Conservation (phyloP, 2,329 filamentous ascomycete species). For the Helotiales sp. region DNA sequence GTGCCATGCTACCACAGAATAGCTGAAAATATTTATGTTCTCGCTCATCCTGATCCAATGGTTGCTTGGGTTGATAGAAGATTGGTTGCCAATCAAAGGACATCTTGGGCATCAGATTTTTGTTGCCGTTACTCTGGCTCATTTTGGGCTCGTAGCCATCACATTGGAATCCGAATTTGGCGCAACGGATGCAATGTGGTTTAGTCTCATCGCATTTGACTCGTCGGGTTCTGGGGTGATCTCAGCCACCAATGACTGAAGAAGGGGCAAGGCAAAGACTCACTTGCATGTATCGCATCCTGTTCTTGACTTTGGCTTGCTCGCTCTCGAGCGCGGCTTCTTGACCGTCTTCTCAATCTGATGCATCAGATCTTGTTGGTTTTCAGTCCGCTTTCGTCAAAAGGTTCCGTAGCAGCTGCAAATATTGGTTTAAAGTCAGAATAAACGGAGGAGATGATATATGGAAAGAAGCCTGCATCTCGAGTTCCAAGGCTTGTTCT, state of each 20-base stretch:
- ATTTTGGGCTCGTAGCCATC: constrained; percentile 36
- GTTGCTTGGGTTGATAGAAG: no score
- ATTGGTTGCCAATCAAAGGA: no score
- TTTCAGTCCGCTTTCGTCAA: neutral
- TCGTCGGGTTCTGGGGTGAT: constrained; percentile 38
- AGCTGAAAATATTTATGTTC: no score
- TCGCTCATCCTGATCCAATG: no score
- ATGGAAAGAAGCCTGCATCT: neutral
- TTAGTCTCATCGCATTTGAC: constrained; percentile 65
- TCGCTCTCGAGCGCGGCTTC: neutral
- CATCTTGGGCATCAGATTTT: constrained; percentile 59
- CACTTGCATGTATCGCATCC: constrained; percentile 11
- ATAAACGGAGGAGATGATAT: neutral
- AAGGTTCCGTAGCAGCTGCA: neutral
- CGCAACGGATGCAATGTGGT: constrained; percentile 36
- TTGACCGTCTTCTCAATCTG: neutral
- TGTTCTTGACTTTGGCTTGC: neutral
- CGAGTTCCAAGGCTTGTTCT: no score
- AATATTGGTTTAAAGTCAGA: neutral
- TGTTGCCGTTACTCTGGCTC: constrained; percentile 60
- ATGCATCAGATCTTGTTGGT: neutral
- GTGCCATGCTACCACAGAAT: no score
- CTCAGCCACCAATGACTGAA: neutral
- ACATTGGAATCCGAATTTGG: neutral
- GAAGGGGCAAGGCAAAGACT: no score